These are phyloP conservation scores for Lasiodiplodia theobromae DNA, from an alignment of 2,329 filamentous ascomycete species.

Conservation along the genomic window DNA sequence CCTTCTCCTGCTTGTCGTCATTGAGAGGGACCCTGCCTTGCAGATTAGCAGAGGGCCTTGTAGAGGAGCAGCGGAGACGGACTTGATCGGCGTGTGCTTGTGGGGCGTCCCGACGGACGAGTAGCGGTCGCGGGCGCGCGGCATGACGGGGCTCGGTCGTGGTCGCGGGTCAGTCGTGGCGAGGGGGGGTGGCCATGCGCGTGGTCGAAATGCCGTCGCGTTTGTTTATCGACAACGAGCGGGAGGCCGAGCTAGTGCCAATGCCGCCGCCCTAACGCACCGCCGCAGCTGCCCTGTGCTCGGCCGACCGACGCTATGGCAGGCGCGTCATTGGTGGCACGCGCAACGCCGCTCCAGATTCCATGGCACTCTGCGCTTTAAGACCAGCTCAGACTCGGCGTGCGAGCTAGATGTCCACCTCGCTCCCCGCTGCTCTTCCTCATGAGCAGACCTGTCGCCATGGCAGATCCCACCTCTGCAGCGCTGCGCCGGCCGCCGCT, in stretches of 20 bases:
- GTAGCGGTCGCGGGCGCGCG: constrained; percentile 60
- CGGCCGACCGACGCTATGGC: background rate
- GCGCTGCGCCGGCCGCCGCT: constrained; percentile 29
- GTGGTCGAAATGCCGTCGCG: background rate
- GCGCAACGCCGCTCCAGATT: constrained; percentile 3
- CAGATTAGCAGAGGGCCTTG: constrained; percentile 7
- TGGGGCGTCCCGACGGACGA: constrained; percentile 56
- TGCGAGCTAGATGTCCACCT: background rate
- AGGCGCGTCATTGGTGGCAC: constrained; percentile 20
- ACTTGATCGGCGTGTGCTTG: constrained; percentile 41
- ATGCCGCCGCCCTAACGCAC: background rate
- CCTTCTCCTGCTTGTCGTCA: constrained; percentile 93
- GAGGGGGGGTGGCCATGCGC: background rate
- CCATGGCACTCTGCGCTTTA: background rate
- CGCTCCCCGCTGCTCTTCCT: constrained; percentile 1
- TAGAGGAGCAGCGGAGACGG: constrained; percentile 9
- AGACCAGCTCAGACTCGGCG: background rate
- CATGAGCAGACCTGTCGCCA: constrained; percentile 5
- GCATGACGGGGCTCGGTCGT: constrained; percentile 52
- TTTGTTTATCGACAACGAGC: background rate
- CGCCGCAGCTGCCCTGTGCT: constrained; percentile 1
- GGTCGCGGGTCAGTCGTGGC: constrained; percentile 7
- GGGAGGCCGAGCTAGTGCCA: background rate
- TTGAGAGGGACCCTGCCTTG: constrained; percentile 83
- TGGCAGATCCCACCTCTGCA: constrained; percentile 21